Conservation (phyloP, 2,329 filamentous ascomycete genomes). For the Chaetothyriales sp. region DNA sequence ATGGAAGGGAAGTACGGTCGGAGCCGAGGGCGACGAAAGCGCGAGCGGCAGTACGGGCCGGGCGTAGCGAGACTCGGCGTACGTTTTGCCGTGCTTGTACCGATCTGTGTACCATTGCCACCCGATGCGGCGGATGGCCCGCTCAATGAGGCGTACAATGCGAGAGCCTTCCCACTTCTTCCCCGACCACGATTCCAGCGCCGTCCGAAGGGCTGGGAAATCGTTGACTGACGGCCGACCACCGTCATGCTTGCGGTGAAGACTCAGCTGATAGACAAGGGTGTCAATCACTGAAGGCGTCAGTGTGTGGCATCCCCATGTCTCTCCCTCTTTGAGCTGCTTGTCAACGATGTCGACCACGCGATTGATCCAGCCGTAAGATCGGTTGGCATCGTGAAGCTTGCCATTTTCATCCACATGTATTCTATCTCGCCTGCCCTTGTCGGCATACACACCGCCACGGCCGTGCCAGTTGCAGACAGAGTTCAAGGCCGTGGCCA, state of each 20-base stretch:
- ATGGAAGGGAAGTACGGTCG: constrained; percentile 91
- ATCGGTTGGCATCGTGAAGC: constrained; percentile 56
- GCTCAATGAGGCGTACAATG: constrained; percentile 69
- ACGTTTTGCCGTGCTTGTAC: constrained; percentile 49
- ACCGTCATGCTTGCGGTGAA: constrained; percentile 15
- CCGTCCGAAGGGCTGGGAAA: constrained; percentile 20
- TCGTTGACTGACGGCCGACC: not conserved
- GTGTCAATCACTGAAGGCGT: constrained; percentile 38
- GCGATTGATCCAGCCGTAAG: constrained; percentile 72
- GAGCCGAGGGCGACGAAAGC: constrained; percentile 69
- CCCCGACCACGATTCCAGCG: constrained; percentile 50
- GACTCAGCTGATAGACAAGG: constrained; percentile 36
- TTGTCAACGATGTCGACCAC: constrained; percentile 84
- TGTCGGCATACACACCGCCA: constrained; percentile 66
- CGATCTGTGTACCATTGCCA: constrained; percentile 83
- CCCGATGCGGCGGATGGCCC: constrained; percentile 60
- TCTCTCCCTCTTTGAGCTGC: constrained; percentile 72
- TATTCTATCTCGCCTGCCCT: constrained; percentile 71
- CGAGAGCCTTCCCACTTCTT: constrained; percentile 80
- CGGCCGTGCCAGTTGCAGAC: constrained; percentile 89
- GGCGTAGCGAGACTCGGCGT: constrained; percentile 47
- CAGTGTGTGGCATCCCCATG: constrained; percentile 67
- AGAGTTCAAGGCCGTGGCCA: constrained; percentile 89
- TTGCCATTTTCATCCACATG: constrained; percentile 78
- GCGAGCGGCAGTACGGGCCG: constrained; percentile 60